These are phyloP conservation scores for Ogataea sp. DNA, from an alignment of 805 yeast species.

Conservation along the genomic window DNA sequence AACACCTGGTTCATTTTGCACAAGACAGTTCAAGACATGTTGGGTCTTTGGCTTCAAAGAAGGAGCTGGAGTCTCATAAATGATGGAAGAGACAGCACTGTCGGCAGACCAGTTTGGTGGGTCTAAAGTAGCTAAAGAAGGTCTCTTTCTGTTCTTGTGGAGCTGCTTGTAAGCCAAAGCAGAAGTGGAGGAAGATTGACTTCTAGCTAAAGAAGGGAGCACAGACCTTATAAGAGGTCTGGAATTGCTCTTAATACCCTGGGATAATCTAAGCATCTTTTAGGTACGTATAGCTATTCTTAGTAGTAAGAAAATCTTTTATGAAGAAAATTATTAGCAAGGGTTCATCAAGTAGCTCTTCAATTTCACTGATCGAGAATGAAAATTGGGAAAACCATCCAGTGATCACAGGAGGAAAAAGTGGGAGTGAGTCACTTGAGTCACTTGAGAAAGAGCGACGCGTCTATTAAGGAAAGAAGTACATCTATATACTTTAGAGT, in stretches of 20 bases:
- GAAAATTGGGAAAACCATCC: too few species aligned
- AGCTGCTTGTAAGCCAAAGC: constrained; percentile 91
- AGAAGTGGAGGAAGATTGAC: constrained; percentile 81
- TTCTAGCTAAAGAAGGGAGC: too few species aligned
- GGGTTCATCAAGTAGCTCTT: too few species aligned
- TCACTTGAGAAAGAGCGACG: too few species aligned
- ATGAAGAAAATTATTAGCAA: too few species aligned
- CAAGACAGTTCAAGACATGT: constrained; percentile 93
- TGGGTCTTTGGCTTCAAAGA: constrained; percentile 58
- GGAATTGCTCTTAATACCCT: constrained; percentile 4
- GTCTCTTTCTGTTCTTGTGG: constrained; percentile 79
- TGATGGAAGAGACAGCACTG: constrained; percentile 90
- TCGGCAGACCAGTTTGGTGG: constrained; percentile 95
- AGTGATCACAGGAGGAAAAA: too few species aligned
- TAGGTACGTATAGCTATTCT: too few species aligned
- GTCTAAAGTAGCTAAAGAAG: constrained; percentile 87
- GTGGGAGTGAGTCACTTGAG: too few species aligned
- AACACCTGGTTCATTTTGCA: constrained; percentile 98
- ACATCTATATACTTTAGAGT: too few species aligned
- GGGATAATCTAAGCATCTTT: constrained; percentile 11
- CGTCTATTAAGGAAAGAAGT: too few species aligned
- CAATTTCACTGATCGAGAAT: too few species aligned
- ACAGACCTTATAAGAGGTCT: too few species aligned
- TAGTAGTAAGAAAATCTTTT: background rate
- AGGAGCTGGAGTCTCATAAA: constrained; percentile 81